Conservation (phyloP, 2,329 filamentous ascomycete species). For the Xylariaceae sp. region DNA sequence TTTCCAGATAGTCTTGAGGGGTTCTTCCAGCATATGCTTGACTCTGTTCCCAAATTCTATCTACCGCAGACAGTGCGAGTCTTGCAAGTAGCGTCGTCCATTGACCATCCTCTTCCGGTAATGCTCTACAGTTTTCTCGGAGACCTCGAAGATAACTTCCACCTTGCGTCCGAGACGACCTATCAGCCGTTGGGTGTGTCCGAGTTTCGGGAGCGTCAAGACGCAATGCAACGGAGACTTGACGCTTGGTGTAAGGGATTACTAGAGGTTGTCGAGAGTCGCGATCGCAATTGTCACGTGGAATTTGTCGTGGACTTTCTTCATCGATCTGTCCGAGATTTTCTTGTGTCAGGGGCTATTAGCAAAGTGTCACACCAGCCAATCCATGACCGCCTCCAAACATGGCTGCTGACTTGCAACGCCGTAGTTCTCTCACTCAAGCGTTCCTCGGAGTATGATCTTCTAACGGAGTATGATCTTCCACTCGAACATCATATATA, state of each 20-base stretch:
- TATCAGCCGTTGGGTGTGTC: too few relatives aligned
- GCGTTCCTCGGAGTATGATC: too few relatives aligned
- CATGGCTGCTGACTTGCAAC: background rate
- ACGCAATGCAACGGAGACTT: background rate
- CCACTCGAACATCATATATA: too few relatives aligned
- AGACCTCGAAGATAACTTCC: background rate
- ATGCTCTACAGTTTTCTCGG: background rate
- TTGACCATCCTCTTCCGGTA: background rate
- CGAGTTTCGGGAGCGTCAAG: background rate
- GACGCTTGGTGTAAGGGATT: conserved; percentile 6
- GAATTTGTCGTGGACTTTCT: conserved; percentile 3
- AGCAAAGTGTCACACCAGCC: background rate
- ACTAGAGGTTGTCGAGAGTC: background rate
- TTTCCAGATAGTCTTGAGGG: conserved; percentile 25
- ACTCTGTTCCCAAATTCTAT: conserved; percentile 10
- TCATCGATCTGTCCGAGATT: conserved; percentile 1
- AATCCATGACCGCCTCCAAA: background rate
- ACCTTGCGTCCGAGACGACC: too few relatives aligned
- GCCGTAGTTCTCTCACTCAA: background rate
- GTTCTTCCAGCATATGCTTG: conserved; percentile 22
- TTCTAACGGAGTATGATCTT: too few relatives aligned
- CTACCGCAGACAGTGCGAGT: background rate
- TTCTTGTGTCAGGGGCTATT: background rate
- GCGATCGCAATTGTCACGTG: too few relatives aligned
- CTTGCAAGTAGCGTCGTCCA: background rate